Base-by-base conservation (phyloP, 2,329 filamentous ascomycete genomes). In the Aspergillus fructus region DNA sequence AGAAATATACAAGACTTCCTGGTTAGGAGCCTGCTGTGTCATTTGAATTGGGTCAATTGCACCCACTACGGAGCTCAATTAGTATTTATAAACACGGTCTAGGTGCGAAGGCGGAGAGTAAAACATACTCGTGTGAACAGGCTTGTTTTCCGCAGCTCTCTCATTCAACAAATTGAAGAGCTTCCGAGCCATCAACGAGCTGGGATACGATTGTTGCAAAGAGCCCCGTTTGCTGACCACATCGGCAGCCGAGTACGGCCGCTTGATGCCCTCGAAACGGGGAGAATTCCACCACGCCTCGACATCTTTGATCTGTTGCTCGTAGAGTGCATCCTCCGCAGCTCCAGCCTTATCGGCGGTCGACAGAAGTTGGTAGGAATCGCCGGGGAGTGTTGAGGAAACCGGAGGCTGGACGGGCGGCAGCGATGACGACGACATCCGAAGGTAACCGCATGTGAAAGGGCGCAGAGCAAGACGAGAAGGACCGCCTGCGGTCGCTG, bases 41-140 rank as follows among this genome's bases (percentile, higher is more conserved):
- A 99, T 97, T 78, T 99, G 94, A 11, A 97, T 87, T n/a, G 94
- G 94, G 71, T 99, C 94, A 76, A 99, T 96, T 59, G 93, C 94
- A 66, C 94, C 94, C 89, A 99, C 90, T 93, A 52, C 42, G 19
- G 19, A 39, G 17, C 11, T 5, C 21, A n/a, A 58, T 68, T 55
- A 66, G 62, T 21, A 40, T 15, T 24, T 9, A 6, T 49, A 19
- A 27, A 24, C 1, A 24, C n/a, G 33, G n/a, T 17, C 9, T 30
- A 30, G 8, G 24, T 3, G 24, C 11, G 12, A 2, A 5, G 34
- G 11, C 39, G 12, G 4, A 13, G 4, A 4, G 24, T 3, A 21
- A 42, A 6, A 67, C 68, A 71, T 79, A 93, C 90, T 93, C 15
- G 94, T 97, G 75, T 97, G 93, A 59, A 97, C 90, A 19, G 94